A percentile compares a stretch with the other conserved stretches of the same genome.
Conservation (phyloP, 2,329 filamentous ascomycete species). For the Coniochaeta sp. region DNA sequence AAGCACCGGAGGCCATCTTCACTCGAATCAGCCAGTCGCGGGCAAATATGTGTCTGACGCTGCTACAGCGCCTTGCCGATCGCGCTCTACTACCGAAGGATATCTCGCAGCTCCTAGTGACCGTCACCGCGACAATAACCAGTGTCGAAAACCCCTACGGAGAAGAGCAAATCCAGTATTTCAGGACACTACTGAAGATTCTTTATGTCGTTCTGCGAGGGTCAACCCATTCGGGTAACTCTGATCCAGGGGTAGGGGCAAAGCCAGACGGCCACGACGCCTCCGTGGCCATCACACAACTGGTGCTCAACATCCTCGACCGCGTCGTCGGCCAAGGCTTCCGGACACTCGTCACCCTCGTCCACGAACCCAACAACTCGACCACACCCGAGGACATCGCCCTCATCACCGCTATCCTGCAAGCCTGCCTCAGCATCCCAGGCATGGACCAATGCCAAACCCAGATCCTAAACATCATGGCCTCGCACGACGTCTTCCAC, state of each 20-base stretch:
- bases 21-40: constrained; percentile 67
- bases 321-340: constrained; percentile 76
- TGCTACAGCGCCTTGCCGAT: constrained; percentile 74
- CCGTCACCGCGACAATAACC: constrained; percentile 45
- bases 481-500: constrained; percentile 66
- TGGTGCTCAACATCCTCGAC: constrained; percentile 72
- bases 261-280: constrained; percentile 18
- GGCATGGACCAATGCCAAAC: constrained; percentile 64
- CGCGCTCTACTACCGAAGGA: constrained; percentile 40
- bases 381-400: constrained; percentile 74
- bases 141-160: constrained; percentile 47
- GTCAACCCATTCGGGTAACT: constrained; percentile 36
- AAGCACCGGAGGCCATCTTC: constrained; percentile 75
- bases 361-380: constrained; percentile 66
- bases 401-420: constrained; percentile 79
- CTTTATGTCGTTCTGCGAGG: constrained; percentile 76
- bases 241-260: constrained; percentile 20
- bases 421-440: constrained; percentile 74
- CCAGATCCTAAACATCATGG: constrained; percentile 64
- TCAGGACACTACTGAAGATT: constrained; percentile 75
- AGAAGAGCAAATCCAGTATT: constrained; percentile 56
- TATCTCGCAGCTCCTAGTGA: constrained; percentile 41
- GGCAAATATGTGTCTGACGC: constrained; percentile 71
- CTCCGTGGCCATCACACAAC: constrained; percentile 44
- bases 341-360: constrained; percentile 67